phyloP scores from a whole-genome alignment of 495 filamentous ascomycete genomes.

The Penicillium fimorum region DNA sequence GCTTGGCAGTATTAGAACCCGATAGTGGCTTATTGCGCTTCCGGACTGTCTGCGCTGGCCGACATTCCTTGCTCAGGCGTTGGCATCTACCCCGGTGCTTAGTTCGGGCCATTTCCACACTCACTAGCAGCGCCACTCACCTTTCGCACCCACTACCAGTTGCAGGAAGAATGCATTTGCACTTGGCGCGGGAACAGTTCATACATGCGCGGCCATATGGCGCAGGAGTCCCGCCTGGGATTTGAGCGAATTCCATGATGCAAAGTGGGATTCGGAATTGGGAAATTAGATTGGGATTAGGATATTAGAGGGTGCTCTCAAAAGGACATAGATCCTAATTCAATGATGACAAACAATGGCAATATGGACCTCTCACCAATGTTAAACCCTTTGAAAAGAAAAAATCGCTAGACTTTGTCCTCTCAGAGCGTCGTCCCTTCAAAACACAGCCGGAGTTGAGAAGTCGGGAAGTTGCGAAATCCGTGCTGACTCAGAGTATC shows the following conservation, averaged over 20 bases:
- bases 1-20: slow-evolving; percentile 33
- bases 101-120: neutral
- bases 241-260: slow-evolving; percentile 18
- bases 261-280: slow-evolving; percentile 23
- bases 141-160: slow-evolving; percentile 47
- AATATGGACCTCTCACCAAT: neutral
- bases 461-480: neutral
- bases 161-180: slow-evolving; percentile 49
- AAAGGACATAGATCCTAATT: neutral
- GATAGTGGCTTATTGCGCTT: slow-evolving; percentile 31
- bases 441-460: neutral
- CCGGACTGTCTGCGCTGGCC: slow-evolving; percentile 32
- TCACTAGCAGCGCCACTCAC: slow-evolving; percentile 22
- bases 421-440: neutral
- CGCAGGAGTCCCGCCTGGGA: slow-evolving; percentile 25
- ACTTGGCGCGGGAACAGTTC: slow-evolving; percentile 56
- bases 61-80: slow-evolving; percentile 46
- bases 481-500: neutral
- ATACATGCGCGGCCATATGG: slow-evolving; percentile 52
- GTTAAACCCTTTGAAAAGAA: neutral
- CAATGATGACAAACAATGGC: neutral
- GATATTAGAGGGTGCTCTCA: neutral
- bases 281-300: neutral
- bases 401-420: neutral
- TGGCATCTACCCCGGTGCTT: slow-evolving; percentile 43